A percentile compares a stretch with the other conserved stretches of the same genome.
Evolutionary conservation across 108 stramenopile genomes (phyloP).

Genomic region (Discostella pseudostelligera): DNA sequence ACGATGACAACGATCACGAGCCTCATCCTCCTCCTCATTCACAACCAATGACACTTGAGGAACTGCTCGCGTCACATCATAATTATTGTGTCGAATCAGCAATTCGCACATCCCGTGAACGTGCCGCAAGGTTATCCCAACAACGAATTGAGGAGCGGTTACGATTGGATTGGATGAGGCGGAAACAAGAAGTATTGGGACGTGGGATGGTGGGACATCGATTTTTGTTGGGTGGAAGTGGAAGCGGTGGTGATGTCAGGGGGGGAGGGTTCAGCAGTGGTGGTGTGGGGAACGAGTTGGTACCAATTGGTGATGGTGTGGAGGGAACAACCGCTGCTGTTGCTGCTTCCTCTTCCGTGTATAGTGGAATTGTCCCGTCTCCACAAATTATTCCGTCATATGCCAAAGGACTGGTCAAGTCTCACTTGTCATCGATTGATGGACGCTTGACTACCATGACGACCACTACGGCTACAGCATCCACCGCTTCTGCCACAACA

Average conservation of each 20-base stretch:
- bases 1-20: neutral
- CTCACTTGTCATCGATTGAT: constrained; percentile 26
- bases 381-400: constrained; percentile 27
- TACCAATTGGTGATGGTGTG: neutral
- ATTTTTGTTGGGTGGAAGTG: constrained; percentile 7
- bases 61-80: constrained; percentile 22
- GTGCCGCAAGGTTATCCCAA: neutral
- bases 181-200: constrained; percentile 15
- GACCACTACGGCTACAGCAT: constrained; percentile 22
- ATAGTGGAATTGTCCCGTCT: constrained; percentile 16
- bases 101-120: neutral
- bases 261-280: neutral
- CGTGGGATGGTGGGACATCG: constrained; percentile 13
- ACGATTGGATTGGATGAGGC: constrained; percentile 11
- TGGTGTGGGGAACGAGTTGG: neutral
- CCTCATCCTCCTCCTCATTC: neutral
- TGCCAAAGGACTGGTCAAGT: constrained; percentile 2
- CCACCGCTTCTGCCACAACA: constrained; percentile 36
- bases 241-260: neutral
- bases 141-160: constrained; percentile 14
- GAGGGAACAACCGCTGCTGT: neutral
- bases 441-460: constrained; percentile 3
- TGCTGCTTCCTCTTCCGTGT: constrained; percentile 10
- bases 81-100: constrained; percentile 23
- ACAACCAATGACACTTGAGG: neutral